Conservation (phyloP, 2,329 filamentous ascomycete species). For the Aureobasidium musti region DNA sequence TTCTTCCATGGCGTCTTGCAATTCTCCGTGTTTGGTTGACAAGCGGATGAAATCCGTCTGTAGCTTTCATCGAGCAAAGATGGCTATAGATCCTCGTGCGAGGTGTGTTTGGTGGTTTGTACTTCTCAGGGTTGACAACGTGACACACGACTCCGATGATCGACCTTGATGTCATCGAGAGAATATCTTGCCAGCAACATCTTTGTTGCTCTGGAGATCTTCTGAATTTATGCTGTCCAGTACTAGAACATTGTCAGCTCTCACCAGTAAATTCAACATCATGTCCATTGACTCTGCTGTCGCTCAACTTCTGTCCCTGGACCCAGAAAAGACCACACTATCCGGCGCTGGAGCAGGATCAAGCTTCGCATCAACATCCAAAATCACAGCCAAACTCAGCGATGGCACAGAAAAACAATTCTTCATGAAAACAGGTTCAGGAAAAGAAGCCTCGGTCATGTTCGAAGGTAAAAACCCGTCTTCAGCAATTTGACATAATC, state of each 20-base stretch:
- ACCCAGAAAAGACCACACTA: constrained; percentile 58
- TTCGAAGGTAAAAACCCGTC: constrained; percentile 54
- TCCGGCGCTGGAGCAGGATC: constrained; percentile 64
- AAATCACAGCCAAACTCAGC: constrained; percentile 51
- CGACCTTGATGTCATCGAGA: constrained; percentile 18
- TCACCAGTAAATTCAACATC: neutral
- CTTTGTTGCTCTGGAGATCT: neutral
- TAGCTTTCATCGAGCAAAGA: neutral
- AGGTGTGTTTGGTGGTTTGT: neutral
- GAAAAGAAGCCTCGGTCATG: constrained; percentile 64
- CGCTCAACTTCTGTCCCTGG: constrained; percentile 60
- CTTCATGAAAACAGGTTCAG: constrained; percentile 72
- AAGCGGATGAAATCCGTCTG: neutral
- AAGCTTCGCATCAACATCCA: constrained; percentile 63
- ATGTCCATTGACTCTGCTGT: constrained; percentile 66
- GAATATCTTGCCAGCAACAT: neutral
- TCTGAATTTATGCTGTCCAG: neutral
- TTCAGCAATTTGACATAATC: neutral
- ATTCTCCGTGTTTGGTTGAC: neutral
- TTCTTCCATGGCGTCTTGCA: neutral
- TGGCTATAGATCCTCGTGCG: neutral
- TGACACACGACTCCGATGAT: constrained; percentile 1
- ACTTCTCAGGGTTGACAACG: neutral
- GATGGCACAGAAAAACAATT: constrained; percentile 58
- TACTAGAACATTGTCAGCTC: neutral